phyloP scores from a whole-genome alignment of 768 basidiomycete species.

The Arthromyces matolae region DNA sequence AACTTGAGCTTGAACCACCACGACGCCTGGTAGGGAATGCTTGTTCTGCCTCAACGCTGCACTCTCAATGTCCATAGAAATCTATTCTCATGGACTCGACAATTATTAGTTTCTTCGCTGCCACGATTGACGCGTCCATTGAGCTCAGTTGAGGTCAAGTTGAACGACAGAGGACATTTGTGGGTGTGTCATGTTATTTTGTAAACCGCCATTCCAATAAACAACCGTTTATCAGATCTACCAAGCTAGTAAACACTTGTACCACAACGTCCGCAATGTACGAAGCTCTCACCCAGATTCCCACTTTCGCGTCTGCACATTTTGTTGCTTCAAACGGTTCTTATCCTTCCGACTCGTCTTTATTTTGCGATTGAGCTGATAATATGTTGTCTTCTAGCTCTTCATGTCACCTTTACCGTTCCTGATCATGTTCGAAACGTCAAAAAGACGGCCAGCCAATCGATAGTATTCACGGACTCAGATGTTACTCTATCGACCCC shows the following conservation, averaged over 20 bases:
- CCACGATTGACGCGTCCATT: too few species aligned
- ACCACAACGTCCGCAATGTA: constrained; percentile 30
- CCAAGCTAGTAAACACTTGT: not conserved
- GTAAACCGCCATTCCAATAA: not conserved
- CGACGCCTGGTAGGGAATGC: too few species aligned
- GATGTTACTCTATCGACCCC: constrained; percentile 21
- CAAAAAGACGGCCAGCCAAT: constrained; percentile 42
- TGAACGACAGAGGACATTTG: not conserved
- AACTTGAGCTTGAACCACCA: too few species aligned
- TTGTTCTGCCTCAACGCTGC: too few species aligned
- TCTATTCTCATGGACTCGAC: too few species aligned
- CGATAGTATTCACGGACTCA: constrained; percentile 26
- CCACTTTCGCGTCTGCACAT: constrained; percentile 32
- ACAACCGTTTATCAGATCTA: not conserved
- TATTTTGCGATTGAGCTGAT: not conserved
- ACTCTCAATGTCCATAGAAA: too few species aligned
- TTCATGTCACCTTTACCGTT: constrained; percentile 43
- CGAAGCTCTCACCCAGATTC: constrained; percentile 37
- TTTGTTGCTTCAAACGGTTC: constrained; percentile 27
- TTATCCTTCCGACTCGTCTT: not conserved
- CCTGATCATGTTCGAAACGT: constrained; percentile 49
- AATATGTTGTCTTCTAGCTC: constrained; percentile 22
- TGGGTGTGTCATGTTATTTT: not conserved
- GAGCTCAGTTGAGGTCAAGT: not conserved
- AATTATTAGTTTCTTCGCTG: too few species aligned